phyloP scores from a whole-genome alignment of 371 early-diverging fungal species.

The Mucor piriformis region DNA sequence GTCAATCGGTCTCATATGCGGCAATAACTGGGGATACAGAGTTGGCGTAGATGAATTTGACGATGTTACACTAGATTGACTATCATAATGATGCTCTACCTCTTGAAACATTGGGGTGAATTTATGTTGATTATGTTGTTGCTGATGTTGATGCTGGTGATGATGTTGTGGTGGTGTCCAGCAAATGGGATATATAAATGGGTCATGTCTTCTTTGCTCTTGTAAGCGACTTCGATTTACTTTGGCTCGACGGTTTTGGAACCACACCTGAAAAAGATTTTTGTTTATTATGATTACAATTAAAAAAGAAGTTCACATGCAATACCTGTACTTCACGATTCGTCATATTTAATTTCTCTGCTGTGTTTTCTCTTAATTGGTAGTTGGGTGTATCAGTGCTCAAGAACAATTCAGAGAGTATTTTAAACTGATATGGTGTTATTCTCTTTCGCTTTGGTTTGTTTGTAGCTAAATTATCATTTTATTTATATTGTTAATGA shows the following conservation, averaged over 20 bases:
- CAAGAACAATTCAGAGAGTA: conserved; percentile 68
- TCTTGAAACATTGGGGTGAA: conserved; percentile 2
- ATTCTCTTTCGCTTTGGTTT: conserved; percentile 78
- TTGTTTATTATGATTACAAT: conserved; percentile 2
- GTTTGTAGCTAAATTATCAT: conserved; percentile 1
- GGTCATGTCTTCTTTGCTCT: conserved; percentile 23
- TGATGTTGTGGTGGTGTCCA: conserved; percentile 14
- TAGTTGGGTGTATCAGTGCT: conserved; percentile 88
- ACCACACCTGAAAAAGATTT: conserved; percentile 25
- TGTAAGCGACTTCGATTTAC: conserved; percentile 34
- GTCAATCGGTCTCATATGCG: conserved; percentile 47
- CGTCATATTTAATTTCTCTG: conserved; percentile 87
- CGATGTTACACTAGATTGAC: conserved; percentile 35
- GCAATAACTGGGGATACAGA: conserved; percentile 25
- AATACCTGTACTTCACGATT: conserved; percentile 88
- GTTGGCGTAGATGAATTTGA: conserved; percentile 39
- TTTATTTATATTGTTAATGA: not conserved
- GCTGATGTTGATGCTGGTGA: conserved; percentile 1
- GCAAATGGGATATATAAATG: conserved; percentile 18
- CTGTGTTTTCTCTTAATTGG: conserved; percentile 82
- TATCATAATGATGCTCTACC: conserved; percentile 14
- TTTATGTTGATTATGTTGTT: conserved; percentile 1
- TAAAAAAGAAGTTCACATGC: conserved; percentile 1
- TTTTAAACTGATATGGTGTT: conserved; percentile 72
- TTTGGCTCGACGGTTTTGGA: conserved; percentile 35